phyloP scores from a whole-genome alignment of 192 early-diverging fungal species.

The Backusella circina region DNA sequence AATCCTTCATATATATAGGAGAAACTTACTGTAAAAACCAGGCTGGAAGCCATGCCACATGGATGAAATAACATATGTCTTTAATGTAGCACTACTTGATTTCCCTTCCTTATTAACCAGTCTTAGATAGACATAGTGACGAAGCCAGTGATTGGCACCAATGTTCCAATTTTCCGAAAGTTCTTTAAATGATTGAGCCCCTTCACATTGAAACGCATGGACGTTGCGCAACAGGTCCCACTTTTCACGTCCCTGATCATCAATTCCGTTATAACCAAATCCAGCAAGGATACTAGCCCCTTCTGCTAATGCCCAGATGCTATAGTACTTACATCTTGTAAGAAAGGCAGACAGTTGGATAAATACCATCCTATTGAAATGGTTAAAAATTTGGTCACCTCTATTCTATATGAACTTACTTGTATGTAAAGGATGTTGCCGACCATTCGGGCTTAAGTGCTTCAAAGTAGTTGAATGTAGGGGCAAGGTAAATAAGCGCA shows the following conservation, averaged over 20 bases:
- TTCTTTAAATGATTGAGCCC: conserved; percentile 67
- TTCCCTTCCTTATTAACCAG: conserved; percentile 47
- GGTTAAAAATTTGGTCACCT: too few relatives aligned
- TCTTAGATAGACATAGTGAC: conserved; percentile 79
- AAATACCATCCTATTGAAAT: conserved; percentile 34
- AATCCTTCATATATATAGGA: neutral
- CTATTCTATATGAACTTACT: neutral
- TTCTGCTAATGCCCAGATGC: conserved; percentile 84
- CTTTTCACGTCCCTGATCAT: conserved; percentile 38
- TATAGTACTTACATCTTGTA: conserved; percentile 78
- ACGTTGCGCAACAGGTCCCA: conserved; percentile 81
- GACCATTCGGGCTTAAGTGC: neutral
- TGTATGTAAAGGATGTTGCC: neutral
- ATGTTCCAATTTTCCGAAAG: conserved; percentile 87
- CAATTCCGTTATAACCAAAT: conserved; percentile 71
- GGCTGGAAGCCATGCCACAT: conserved; percentile 96
- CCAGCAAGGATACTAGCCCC: conserved; percentile 77
- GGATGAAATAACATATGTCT: conserved; percentile 80
- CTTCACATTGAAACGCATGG: conserved; percentile 67
- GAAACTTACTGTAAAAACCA: conserved; percentile 64
- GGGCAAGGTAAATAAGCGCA: neutral
- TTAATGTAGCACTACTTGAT: conserved; percentile 52
- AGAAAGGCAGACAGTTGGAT: conserved; percentile 55
- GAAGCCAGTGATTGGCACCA: conserved; percentile 82
- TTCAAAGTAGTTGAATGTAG: conserved; percentile 1